Evolutionary conservation across 352 stramenopile species (phyloP).

Genomic region (Pythium utonaiense): DNA sequence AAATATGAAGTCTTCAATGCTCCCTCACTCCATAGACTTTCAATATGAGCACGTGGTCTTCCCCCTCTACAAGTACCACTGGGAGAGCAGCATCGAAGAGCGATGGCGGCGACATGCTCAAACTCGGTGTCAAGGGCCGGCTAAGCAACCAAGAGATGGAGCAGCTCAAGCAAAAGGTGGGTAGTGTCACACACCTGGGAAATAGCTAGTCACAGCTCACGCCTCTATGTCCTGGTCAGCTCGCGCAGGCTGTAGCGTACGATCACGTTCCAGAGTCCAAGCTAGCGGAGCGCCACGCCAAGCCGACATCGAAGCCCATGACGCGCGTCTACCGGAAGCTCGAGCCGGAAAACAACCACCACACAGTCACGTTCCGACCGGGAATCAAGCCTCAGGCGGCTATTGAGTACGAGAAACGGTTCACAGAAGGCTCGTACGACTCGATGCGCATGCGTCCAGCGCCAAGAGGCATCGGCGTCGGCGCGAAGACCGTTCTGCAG

Average conservation of each 20-base stretch:
- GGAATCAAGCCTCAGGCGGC: slow-evolving; percentile 52
- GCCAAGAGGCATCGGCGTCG: slow-evolving; percentile 36
- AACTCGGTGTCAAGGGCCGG: slow-evolving; percentile 41
- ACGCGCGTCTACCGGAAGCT: slow-evolving; percentile 51
- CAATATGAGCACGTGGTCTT: neutral
- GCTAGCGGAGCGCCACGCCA: slow-evolving; percentile 16
- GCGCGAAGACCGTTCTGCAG: slow-evolving; percentile 59
- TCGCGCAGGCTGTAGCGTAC: slow-evolving; percentile 54
- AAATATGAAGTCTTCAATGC: too few species aligned
- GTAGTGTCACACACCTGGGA: too few species aligned
- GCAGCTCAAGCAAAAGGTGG: slow-evolving; percentile 44
- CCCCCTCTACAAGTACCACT: neutral
- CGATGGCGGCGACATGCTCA: slow-evolving; percentile 6
- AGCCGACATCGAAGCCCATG: slow-evolving; percentile 39
- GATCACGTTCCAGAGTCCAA: slow-evolving; percentile 39
- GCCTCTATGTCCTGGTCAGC: too few species aligned
- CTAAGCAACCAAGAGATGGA: slow-evolving; percentile 75
- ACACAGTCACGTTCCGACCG: slow-evolving; percentile 12
- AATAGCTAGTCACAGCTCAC: too few species aligned
- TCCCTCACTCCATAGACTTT: too few species aligned
- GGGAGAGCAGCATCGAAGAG: neutral
- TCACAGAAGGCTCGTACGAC: slow-evolving; percentile 33
- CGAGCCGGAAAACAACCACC: slow-evolving; percentile 12
- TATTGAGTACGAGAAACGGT: slow-evolving; percentile 64
- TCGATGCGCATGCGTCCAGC: slow-evolving; percentile 30